A percentile compares a stretch with the other conserved stretches of the same genome.
Evolutionary conservation across 345 rosid species (phyloP).

Genomic region (Bruguiera gymnorhiza): DNA sequence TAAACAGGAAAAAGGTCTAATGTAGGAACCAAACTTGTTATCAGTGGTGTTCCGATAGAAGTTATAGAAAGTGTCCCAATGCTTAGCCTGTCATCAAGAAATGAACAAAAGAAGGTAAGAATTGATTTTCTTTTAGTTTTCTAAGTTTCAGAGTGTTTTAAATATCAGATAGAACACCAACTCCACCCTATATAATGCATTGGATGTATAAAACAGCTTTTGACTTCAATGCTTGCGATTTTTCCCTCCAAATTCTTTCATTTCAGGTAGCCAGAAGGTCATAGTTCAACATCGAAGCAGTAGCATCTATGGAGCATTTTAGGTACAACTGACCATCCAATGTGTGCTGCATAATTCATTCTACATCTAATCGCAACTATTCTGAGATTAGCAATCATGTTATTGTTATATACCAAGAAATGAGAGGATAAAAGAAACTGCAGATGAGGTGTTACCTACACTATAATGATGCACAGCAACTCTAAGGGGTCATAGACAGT

Average conservation of each 20-base stretch:
- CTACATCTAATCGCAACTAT: neutral
- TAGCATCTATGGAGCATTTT: constrained; percentile 1
- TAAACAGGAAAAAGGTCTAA: neutral
- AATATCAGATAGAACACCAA: neutral
- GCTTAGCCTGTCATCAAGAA: constrained; percentile 59
- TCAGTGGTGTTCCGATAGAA: constrained; percentile 92
- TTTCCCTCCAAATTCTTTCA: neutral
- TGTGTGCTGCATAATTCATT: neutral
- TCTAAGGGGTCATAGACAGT: constrained; percentile 1
- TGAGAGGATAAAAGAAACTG: neutral
- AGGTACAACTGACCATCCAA: neutral
- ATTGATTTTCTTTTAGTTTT: no score
- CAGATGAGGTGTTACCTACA: neutral
- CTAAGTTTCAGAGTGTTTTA: neutral
- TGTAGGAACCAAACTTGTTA: constrained; percentile 63
- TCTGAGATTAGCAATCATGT: constrained; percentile 2
- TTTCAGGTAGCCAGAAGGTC: neutral
- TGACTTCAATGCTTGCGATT: neutral
- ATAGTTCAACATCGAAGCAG: neutral
- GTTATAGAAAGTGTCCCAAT: constrained; percentile 89
- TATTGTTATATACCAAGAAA: neutral
- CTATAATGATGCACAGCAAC: neutral
- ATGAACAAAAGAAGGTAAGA: constrained; percentile 1
- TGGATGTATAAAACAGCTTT: neutral
- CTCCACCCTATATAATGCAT: neutral